phyloP scores from a whole-genome alignment of 176 grass and related monocot genomes.

The Aegilops speltoides region DNA sequence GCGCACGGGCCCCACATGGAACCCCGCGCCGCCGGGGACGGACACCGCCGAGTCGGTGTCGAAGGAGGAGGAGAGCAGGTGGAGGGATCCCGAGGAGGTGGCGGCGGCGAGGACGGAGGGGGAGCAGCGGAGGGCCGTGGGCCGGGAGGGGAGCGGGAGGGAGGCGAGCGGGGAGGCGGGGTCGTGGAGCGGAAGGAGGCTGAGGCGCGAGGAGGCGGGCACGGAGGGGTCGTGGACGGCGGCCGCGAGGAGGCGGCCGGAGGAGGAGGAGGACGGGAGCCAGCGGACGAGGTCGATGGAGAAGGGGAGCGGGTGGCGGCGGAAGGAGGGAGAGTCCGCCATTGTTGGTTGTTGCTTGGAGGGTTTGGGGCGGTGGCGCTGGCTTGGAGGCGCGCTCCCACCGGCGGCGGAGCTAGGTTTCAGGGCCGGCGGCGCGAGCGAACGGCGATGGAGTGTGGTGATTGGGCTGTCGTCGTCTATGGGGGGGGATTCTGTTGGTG shows the following conservation, averaged over 20 bases:
- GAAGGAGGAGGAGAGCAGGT: conserved; percentile 47
- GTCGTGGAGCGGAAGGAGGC: conserved; percentile 33
- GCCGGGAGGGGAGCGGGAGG: conserved; percentile 45
- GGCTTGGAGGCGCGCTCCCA: too few relatives aligned
- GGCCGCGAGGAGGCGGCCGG: conserved; percentile 51
- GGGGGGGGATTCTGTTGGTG: too few relatives aligned
- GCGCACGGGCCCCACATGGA: conserved; percentile 56
- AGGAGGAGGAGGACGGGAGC: conserved; percentile 48
- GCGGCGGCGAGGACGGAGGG: conserved; percentile 35
- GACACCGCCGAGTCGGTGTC: conserved; percentile 39
- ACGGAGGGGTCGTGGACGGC: conserved; percentile 49
- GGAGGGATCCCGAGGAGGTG: conserved; percentile 50
- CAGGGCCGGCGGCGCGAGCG: too few relatives aligned
- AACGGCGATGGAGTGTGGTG: too few relatives aligned
- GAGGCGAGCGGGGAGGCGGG: conserved; percentile 37
- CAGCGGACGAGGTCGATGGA: conserved; percentile 68
- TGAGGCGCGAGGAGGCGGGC: conserved; percentile 29
- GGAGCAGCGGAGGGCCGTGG: conserved; percentile 64
- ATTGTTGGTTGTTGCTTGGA: conserved; percentile 23
- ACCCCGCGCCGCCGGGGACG: conserved; percentile 40
- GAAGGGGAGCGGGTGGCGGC: conserved; percentile 50
- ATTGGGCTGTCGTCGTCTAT: too few relatives aligned
- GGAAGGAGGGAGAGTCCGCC: conserved; percentile 43
- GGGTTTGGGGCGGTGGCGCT: background rate
- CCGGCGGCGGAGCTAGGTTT: too few relatives aligned